phyloP scores from a whole-genome alignment of 2,329 filamentous ascomycete species.

The Epichloe elymi region DNA sequence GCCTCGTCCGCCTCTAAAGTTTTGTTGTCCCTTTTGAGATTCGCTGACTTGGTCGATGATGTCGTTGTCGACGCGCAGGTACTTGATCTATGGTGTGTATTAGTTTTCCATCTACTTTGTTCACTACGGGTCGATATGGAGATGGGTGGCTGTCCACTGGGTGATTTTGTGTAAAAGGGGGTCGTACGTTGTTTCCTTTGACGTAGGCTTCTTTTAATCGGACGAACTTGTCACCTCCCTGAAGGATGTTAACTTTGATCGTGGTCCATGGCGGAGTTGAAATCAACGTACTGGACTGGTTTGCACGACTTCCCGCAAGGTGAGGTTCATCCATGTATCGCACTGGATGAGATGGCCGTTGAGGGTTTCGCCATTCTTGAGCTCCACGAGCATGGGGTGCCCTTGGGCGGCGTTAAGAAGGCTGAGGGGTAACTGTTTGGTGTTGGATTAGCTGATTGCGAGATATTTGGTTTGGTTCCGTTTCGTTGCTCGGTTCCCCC shows the following conservation, averaged over 20 bases:
- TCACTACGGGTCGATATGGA: not conserved
- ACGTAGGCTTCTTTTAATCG: constrained; percentile 89
- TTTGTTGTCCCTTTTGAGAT: constrained; percentile 62
- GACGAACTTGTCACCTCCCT: constrained; percentile 90
- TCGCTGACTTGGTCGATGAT: constrained; percentile 92
- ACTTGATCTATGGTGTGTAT: constrained; percentile 65
- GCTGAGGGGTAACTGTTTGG: constrained; percentile 52
- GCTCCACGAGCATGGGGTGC: constrained; percentile 94
- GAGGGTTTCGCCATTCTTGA: constrained; percentile 93
- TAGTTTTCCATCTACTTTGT: not conserved
- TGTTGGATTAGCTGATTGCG: not conserved
- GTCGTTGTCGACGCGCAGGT: constrained; percentile 88
- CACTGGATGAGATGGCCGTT: constrained; percentile 94
- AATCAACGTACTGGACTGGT: constrained; percentile 58
- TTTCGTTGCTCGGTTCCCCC: not conserved
- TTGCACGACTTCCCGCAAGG: constrained; percentile 91
- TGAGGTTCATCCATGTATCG: constrained; percentile 99
- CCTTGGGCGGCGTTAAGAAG: constrained; percentile 92
- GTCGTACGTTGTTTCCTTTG: constrained; percentile 79
- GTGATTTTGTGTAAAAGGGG: not conserved
- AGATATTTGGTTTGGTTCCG: not conserved
- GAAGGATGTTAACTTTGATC: not conserved
- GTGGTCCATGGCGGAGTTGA: no score
- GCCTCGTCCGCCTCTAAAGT: constrained; percentile 53
- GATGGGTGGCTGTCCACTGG: not conserved